Evolutionary conservation across 768 basidiomycete species (phyloP).

Genomic region (Holtermannia corniformis): DNA sequence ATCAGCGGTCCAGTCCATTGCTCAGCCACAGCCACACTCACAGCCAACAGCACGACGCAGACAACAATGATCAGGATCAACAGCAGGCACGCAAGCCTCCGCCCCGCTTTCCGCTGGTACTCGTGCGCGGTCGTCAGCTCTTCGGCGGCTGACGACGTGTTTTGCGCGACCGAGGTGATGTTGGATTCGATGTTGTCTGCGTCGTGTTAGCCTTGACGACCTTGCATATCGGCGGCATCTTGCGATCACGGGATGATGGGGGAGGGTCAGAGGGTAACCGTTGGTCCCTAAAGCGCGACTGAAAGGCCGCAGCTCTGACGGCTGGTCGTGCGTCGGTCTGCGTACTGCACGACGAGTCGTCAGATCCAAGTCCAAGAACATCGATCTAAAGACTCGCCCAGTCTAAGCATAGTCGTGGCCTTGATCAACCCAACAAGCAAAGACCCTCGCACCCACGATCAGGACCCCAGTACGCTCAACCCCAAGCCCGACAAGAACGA

Average conservation of each 20-base stretch:
- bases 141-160: conserved; percentile 71
- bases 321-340: background rate
- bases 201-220: too few species aligned
- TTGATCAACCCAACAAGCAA: too few species aligned
- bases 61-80: conserved; percentile 76
- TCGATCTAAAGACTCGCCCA: background rate
- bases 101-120: conserved; percentile 88
- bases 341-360: background rate
- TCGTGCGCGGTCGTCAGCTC: conserved; percentile 83
- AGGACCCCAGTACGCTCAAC: too few species aligned
- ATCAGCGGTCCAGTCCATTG: too few species aligned
- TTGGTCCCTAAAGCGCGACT: too few species aligned
- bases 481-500: too few species aligned
- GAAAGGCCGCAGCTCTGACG: too few species aligned
- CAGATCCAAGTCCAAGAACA: background rate
- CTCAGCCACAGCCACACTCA: too few species aligned
- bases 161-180: conserved; percentile 71
- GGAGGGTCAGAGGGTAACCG: background rate
- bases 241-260: background rate
- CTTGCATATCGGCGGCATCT: background rate
- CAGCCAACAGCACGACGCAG: conserved; percentile 81
- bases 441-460: too few species aligned
- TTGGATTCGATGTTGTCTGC: conserved; percentile 93
- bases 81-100: conserved; percentile 80
- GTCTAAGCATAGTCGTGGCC: background rate